phyloP scores from a whole-genome alignment of 2,329 filamentous ascomycete genomes.

The Alternaria longipes region DNA sequence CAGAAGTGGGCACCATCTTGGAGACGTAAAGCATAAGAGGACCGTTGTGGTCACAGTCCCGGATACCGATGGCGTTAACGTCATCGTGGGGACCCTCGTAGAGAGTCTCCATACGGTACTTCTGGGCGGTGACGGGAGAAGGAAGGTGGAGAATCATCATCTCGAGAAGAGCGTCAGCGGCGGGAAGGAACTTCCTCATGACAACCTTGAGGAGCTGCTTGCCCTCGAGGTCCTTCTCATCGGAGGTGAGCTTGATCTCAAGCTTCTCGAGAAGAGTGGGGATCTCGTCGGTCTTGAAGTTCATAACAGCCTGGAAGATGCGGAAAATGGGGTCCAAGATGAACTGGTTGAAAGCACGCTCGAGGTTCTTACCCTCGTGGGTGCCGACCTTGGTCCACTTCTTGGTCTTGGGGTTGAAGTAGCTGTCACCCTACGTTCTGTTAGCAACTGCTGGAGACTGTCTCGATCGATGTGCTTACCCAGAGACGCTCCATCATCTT shows the following conservation, averaged over 20 bases:
- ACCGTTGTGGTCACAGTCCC: constrained; percentile 96
- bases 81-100: constrained; percentile 98
- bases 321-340: constrained; percentile 99
- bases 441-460: constrained; percentile 24
- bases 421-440: constrained; percentile 81
- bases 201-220: constrained; percentile 97
- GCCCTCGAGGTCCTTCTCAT: constrained; percentile 94
- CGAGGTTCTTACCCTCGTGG: constrained; percentile 85
- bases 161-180: constrained; percentile 96
- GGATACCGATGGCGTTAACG: constrained; percentile 92
- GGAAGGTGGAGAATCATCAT: constrained; percentile 99
- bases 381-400: constrained; percentile 95
- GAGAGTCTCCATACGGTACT: constrained; percentile 96
- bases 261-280: constrained; percentile 87
- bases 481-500: constrained; percentile 99
- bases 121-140: constrained; percentile 93
- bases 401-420: constrained; percentile 99
- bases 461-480: constrained; percentile 63
- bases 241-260: constrained; percentile 84
- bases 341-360: constrained; percentile 99
- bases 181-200: constrained; percentile 99
- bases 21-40: constrained; percentile 99
- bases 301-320: constrained; percentile 96
- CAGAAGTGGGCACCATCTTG: constrained; percentile 99
- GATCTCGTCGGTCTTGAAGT: constrained; percentile 97